Base-by-base conservation (phyloP, 495 filamentous ascomycete genomes). In the Rostrohypoxylon terebratum region DNA sequence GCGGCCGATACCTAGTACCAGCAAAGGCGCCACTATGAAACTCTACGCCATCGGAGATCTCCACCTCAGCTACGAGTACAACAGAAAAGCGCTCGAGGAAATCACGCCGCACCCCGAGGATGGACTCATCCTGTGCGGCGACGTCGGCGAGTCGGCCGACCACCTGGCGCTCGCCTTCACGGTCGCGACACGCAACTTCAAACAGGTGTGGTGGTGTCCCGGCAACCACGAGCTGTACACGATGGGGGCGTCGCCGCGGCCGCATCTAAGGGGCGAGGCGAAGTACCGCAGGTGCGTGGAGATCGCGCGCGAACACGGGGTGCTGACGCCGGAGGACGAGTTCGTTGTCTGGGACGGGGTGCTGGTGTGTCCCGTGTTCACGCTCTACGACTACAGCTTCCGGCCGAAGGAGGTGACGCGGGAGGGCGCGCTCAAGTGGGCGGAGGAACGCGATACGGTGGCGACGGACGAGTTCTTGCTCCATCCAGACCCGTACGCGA, bases 161-260 rank as follows among this genome's bases (percentile, higher is more conserved):
- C 77, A 80, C 44, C 71, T 80, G 4, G 66, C 70, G 21, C 67
- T 75, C 13, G 77, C 73, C 16, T 80, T 80, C 64, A 18, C 42
- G 1, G 55, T 54, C 5, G 78, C 69, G 28, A 80, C 63, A 38
- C 66, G 71, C 36, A 69, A 67, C 11, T 80, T 80, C 59, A 53
- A 42, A 1, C 58, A 70, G 9, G 78, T 80, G 8, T 80, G 75
- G 40, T 80, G 78, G 78, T 78, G 77, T 28, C 78, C 78, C 3
- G 78, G 78, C 28, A 80, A 80, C 63, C 78, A 80, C 54, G 78
- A 80, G 73, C 75, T 80, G 53, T 80, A 80, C 73, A 75, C 76
- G 9, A 62, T 78, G 68, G 57, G 36, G 21, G 65, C 73, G 57
- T 60, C 73, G 9, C 64, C 75, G 14, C 61, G 59, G 9, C 74